Evolutionary conservation across 176 grass and related monocot genomes (phyloP).

Genomic region (Oryza coarctata): DNA sequence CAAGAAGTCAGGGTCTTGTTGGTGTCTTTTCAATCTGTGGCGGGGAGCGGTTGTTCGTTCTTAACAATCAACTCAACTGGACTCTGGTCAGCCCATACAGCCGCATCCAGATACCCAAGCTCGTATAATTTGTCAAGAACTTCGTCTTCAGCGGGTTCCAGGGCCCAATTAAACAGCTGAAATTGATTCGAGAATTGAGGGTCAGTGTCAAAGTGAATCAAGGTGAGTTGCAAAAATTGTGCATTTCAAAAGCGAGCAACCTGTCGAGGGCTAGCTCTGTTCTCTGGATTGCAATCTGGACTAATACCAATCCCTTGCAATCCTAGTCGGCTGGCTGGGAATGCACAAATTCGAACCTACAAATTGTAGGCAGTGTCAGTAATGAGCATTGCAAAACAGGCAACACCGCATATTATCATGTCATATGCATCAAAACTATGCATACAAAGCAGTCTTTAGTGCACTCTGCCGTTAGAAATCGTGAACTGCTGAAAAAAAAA

Average conservation of each 20-base stretch:
- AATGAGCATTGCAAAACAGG: neutral
- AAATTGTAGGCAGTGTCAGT: neutral
- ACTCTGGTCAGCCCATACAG: constrained; percentile 72
- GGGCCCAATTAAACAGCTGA: constrained; percentile 98
- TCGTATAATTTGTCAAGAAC: constrained; percentile 78
- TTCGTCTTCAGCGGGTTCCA: constrained; percentile 88
- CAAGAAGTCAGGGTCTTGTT: neutral
- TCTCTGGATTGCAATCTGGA: constrained; percentile 87
- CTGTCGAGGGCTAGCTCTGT: constrained; percentile 85
- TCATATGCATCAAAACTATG: neutral
- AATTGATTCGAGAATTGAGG: constrained; percentile 12
- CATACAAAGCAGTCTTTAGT: neutral
- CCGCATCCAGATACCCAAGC: constrained; percentile 78
- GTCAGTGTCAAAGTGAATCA: neutral
- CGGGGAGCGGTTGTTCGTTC: constrained; percentile 12
- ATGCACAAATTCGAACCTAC: constrained; percentile 81
- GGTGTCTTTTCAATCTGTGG: constrained; percentile 13
- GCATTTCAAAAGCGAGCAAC: constrained; percentile 37
- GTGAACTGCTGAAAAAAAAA: neutral
- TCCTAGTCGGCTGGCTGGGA: constrained; percentile 63
- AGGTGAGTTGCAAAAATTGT: neutral
- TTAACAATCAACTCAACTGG: constrained; percentile 30
- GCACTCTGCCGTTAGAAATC: neutral
- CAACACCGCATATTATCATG: neutral
- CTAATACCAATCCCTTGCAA: constrained; percentile 79